phyloP scores from a whole-genome alignment of 495 filamentous ascomycete genomes.

The Margaritispora aquatica region DNA sequence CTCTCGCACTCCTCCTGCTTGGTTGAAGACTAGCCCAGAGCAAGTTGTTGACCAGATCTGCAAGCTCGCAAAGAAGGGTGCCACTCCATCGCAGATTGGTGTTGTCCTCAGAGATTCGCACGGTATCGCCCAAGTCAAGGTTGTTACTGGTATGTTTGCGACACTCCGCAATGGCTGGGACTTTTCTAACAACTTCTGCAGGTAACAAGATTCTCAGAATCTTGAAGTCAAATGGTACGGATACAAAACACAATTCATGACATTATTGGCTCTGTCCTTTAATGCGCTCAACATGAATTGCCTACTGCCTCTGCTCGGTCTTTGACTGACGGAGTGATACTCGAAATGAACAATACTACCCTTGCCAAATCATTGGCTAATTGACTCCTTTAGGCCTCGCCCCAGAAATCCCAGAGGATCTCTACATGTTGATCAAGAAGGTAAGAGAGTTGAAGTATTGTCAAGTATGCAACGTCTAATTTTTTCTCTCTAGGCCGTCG shows the following conservation, averaged over 20 bases:
- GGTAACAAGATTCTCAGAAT: constrained; percentile 99
- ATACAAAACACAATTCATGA: constrained; percentile 20
- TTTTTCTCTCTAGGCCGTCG: constrained; percentile 75
- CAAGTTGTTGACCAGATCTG: constrained; percentile 94
- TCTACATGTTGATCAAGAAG: constrained; percentile 99
- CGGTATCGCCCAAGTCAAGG: constrained; percentile 93
- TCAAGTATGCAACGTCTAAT: constrained; percentile 6
- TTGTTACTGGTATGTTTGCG: constrained; percentile 79
- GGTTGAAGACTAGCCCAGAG: constrained; percentile 79
- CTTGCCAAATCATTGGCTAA: constrained; percentile 76
- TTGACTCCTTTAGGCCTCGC: constrained; percentile 68
- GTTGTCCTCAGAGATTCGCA: constrained; percentile 95
- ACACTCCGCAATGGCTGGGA: not conserved
- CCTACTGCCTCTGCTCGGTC: constrained; percentile 87
- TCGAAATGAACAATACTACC: constrained; percentile 39
- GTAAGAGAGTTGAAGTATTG: constrained; percentile 32
- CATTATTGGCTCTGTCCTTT: constrained; percentile 5
- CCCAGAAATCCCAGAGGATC: constrained; percentile 94
- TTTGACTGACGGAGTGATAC: constrained; percentile 34
- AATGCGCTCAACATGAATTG: constrained; percentile 8
- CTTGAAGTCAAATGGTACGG: constrained; percentile 88
- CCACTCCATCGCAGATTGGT: constrained; percentile 97
- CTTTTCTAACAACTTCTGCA: constrained; percentile 27
- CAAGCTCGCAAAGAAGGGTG: constrained; percentile 96
- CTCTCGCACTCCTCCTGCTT: constrained; percentile 83